Conservation (phyloP, 371 early-diverging fungal genomes). For the Lichtheimia ramosa region DNA sequence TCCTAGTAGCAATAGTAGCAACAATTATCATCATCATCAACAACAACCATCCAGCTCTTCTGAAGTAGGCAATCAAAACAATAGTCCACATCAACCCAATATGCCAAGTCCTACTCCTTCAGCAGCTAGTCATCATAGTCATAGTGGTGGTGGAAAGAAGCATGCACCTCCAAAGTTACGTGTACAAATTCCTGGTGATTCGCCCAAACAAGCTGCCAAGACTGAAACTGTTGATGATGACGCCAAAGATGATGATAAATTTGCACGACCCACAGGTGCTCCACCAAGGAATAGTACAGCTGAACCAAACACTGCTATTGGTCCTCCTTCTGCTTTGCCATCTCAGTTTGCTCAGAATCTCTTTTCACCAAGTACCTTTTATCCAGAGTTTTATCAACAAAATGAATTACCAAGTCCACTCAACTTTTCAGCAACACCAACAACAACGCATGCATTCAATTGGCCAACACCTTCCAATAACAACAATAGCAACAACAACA, state of each 20-base stretch:
- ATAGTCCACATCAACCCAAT: conserved; percentile 15
- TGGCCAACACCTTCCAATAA: conserved; percentile 50
- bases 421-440: conserved; percentile 64
- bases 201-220: conserved; percentile 13
- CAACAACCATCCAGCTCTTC: conserved; percentile 1
- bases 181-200: conserved; percentile 48
- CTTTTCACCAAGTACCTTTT: conserved; percentile 77
- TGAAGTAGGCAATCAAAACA: not conserved
- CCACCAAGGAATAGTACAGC: conserved; percentile 3
- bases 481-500: not conserved
- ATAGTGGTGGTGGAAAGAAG: conserved; percentile 22
- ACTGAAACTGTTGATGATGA: not conserved
- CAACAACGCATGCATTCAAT: conserved; percentile 55
- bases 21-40: not conserved
- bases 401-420: conserved; percentile 64
- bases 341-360: conserved; percentile 77
- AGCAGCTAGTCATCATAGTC: conserved; percentile 12
- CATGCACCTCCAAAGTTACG: conserved; percentile 42
- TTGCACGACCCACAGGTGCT: conserved; percentile 6
- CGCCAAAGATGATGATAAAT: not conserved
- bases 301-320: conserved; percentile 7
- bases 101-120: conserved; percentile 20
- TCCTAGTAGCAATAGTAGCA: not conserved
- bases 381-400: conserved; percentile 74
- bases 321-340: conserved; percentile 59